Evolutionary conservation across 768 basidiomycete genomes (phyloP).

Genomic region (Pleurotus pulmonarius): DNA sequence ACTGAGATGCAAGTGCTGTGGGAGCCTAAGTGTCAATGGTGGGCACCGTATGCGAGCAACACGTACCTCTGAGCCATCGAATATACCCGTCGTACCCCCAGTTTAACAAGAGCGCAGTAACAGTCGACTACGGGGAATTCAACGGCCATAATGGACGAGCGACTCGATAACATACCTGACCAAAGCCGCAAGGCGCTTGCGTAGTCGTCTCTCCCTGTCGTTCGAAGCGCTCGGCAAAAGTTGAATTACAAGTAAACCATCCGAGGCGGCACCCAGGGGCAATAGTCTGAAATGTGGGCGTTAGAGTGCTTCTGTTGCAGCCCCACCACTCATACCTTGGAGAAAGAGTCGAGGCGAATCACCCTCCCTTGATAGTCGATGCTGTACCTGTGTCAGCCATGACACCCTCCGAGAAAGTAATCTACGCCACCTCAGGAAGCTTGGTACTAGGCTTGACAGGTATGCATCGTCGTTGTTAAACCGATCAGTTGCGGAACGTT

Average conservation of each 20-base stretch:
- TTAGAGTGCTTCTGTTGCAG: no score
- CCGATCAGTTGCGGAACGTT: conserved; percentile 16
- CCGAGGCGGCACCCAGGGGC: conserved; percentile 77
- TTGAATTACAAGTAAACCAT: conserved; percentile 74
- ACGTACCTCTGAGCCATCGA: conserved; percentile 69
- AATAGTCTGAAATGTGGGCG: conserved; percentile 45
- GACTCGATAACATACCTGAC: conserved; percentile 38
- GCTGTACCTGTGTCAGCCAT: conserved; percentile 21
- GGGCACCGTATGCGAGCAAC: background rate
- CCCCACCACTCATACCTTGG: conserved; percentile 43
- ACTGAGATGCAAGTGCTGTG: conserved; percentile 50
- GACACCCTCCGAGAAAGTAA: background rate
- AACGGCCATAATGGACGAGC: background rate
- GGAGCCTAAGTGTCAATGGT: background rate
- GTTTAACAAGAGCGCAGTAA: conserved; percentile 54
- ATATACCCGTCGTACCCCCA: conserved; percentile 75
- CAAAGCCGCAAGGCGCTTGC: conserved; percentile 71
- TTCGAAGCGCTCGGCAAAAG: conserved; percentile 74
- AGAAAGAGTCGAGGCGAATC: conserved; percentile 78
- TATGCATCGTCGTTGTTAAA: conserved; percentile 38
- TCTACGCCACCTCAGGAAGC: conserved; percentile 46
- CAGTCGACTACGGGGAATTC: conserved; percentile 37
- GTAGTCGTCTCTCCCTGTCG: conserved; percentile 65
- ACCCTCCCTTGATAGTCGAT: conserved; percentile 81
- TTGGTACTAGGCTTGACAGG: conserved; percentile 55